phyloP scores from a whole-genome alignment of 2,329 filamentous ascomycete species.

The Zymoseptoria brevis region DNA sequence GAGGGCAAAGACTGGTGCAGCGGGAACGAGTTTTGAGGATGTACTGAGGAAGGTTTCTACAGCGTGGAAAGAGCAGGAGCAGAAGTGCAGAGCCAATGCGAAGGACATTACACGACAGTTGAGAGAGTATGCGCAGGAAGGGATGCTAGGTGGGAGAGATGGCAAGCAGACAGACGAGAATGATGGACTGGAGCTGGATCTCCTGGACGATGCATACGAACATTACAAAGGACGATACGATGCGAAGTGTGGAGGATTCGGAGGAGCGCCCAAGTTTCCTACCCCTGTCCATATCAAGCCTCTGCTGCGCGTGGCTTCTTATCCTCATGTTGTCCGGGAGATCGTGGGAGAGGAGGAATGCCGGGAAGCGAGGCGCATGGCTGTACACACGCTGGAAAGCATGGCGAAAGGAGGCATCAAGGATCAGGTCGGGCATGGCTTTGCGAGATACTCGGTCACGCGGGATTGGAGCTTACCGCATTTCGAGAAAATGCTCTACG shows the following conservation, averaged over 20 bases:
- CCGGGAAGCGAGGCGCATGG: conserved; percentile 66
- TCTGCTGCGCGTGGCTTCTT: conserved; percentile 64
- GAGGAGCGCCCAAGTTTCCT: conserved; percentile 72
- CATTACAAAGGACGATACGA: conserved; percentile 79
- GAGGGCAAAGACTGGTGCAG: conserved; percentile 31
- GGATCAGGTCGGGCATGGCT: conserved; percentile 70
- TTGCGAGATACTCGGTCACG: conserved; percentile 81
- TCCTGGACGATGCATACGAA: conserved; percentile 81
- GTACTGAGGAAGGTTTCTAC: conserved; percentile 69
- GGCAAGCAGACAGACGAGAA: conserved; percentile 32
- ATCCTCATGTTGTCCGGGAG: conserved; percentile 65
- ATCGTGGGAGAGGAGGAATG: conserved; percentile 82
- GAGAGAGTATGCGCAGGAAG: conserved; percentile 80
- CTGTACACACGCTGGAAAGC: conserved; percentile 66
- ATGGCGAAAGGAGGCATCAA: conserved; percentile 68
- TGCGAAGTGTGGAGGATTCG: conserved; percentile 67
- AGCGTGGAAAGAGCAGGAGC: conserved; percentile 75
- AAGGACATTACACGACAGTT: conserved; percentile 74
- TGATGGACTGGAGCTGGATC: conserved; percentile 76
- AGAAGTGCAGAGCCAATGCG: conserved; percentile 74
- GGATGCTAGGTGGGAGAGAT: conserved; percentile 48
- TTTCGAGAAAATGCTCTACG: conserved; percentile 95
- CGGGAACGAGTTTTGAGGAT: conserved; percentile 68
- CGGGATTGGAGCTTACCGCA: conserved; percentile 88
- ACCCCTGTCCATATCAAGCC: conserved; percentile 81